A percentile compares a stretch with the other conserved stretches of the same genome.
Evolutionary conservation across 2,329 filamentous ascomycete species (phyloP).

Genomic region (Penicillium freii): DNA sequence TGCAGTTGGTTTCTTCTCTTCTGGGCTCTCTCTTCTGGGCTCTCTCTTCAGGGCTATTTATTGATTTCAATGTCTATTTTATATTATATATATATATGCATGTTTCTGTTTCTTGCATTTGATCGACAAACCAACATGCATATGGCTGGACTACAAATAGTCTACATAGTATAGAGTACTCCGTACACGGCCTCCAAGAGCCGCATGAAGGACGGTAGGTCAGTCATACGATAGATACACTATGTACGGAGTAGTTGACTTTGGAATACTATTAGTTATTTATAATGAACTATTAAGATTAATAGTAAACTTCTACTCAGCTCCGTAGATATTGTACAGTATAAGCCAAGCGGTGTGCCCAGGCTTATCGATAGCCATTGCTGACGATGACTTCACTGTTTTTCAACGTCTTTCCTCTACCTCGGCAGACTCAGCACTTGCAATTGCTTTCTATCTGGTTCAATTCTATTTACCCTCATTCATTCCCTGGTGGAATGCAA

Average conservation of each 20-base stretch:
- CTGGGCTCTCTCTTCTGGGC: too few relatives aligned
- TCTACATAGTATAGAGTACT: background rate
- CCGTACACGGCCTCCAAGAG: background rate
- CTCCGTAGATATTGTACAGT: background rate
- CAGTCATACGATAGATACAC: background rate
- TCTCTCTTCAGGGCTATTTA: background rate
- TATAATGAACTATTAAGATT: background rate
- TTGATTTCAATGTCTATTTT: background rate
- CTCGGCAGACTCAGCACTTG: background rate
- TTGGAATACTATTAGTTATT: background rate
- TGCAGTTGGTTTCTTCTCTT: background rate
- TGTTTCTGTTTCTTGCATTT: background rate
- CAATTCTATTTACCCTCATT: background rate
- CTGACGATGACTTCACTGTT: constrained; percentile 9
- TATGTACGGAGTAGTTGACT: background rate
- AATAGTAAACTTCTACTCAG: background rate
- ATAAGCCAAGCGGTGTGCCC: background rate
- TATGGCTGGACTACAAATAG: background rate
- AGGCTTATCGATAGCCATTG: constrained; percentile 4
- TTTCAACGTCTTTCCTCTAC: background rate
- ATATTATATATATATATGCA: background rate
- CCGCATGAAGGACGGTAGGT: background rate
- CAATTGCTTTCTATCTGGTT: background rate
- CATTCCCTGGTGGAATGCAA: constrained; percentile 7
- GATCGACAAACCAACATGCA: background rate